Base-by-base conservation (phyloP, 1,139 yeast species). In the Tardiomyces depauwii region DNA sequence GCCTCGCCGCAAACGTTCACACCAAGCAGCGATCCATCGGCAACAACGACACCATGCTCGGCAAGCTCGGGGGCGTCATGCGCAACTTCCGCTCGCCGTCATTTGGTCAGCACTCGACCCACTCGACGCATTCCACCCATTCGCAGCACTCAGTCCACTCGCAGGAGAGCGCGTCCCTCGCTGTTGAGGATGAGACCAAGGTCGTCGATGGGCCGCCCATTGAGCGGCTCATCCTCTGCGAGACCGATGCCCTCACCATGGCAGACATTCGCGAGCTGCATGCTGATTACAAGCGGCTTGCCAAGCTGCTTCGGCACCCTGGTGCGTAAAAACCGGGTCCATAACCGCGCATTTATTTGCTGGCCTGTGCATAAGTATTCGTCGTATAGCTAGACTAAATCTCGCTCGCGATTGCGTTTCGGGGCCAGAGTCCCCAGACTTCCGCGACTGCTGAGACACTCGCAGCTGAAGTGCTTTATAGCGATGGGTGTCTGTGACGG, bases 241-340 rank as follows among this genome's bases (percentile, higher is more conserved):
- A 59, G 32, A 55, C 60, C 9, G 63, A 60, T 18, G 49, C 54
- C 21, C 54, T 68, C 19, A 63, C 59, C 14, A 40, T 66, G 18
- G 54, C 57, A 2, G 72, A 69, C 19, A 55, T 68, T 25, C 56
- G 53, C 38, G 59, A 53, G 28, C 55, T 68, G 33, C 62, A 65
- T 42, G 51, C 54, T 2, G 73, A 68, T 44, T 68, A 68, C 50
- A 63, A 60, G 45, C 56, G 67, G 16, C 52, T 68, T 40, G 68
- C 36, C 16, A 30, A 14, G 36, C 36, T 30, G 4, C 16, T 30
- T 13, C 36, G 36, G 4, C 36, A 30, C 36, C 36, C 36, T 5
- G 36, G 36, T 5, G 36, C 36, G 5, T 30, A 30, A 30, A 21
- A n/a, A n/a, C n/a, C n/a, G n/a, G n/a, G n/a, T n/a, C n/a, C n/a